Evolutionary conservation across 345 rosid species (phyloP).

Genomic region (Eucalyptus coolabah): DNA sequence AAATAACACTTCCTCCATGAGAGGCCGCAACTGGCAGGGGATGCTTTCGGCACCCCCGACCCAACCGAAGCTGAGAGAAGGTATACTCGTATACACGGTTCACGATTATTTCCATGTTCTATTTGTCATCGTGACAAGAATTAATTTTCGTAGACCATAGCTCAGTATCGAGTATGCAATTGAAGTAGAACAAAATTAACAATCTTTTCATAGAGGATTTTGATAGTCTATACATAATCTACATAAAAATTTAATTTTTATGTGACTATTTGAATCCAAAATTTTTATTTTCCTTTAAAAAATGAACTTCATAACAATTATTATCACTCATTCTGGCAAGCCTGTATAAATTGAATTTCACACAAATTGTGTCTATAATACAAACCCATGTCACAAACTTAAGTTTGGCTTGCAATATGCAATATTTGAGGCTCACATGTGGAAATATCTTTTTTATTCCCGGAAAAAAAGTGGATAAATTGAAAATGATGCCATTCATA

Average conservation of each 20-base stretch:
- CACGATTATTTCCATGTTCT: neutral
- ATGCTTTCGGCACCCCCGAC: slow-evolving; percentile 44
- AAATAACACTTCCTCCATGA: slow-evolving; percentile 36
- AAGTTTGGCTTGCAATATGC: neutral
- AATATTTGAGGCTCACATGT: neutral
- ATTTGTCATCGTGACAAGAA: neutral
- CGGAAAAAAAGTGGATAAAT: neutral
- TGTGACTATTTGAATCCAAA: neutral
- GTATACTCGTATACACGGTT: neutral
- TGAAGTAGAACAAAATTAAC: neutral
- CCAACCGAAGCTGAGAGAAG: slow-evolving; percentile 35
- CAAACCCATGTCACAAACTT: neutral
- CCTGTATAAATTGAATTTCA: neutral
- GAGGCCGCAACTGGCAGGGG: slow-evolving; percentile 70
- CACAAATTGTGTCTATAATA: neutral
- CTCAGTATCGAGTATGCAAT: neutral
- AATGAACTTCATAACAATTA: neutral
- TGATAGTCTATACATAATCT: neutral
- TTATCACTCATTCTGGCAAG: neutral
- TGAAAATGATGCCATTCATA: neutral
- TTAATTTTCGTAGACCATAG: neutral
- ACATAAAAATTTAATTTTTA: neutral
- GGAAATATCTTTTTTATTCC: no score
- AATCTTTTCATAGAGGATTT: neutral
- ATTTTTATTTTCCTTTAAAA: neutral